Base-by-base conservation (phyloP, 2,329 filamentous ascomycete species). In the Sporothrix pseudoabietina region DNA sequence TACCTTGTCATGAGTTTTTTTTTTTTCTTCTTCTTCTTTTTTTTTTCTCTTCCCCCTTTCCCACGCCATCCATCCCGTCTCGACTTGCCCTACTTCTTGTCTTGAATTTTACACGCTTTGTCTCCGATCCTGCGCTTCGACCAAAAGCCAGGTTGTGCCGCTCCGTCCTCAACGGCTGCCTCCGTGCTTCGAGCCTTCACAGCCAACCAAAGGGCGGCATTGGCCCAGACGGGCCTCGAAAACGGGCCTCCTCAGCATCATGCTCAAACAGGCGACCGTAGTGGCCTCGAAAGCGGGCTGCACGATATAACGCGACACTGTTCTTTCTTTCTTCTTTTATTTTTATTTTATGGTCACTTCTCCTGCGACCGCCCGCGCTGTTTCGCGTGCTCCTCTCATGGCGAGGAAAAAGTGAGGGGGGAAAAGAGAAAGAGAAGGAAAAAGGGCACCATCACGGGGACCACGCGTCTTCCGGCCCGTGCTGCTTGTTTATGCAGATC, bases 311-410 rank as follows among this genome's bases (percentile, higher is more conserved):
- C 41, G 19, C 57, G 16, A 41, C 57, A 35, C 35, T 35, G 5
- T 35, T 35, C 35, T 35, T 35, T 35, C 35, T 35, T 35, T 35
- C 35, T 35, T 26, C 2, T 26, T 26, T 26, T 26, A 1, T n/a
- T 6, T 59, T 32, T 19, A 10, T 16, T 41, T 8, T 47, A 10
- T 2, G 61, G 61, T 39, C 22, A 41, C 61, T 3, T 47, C 22
- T 30, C 61, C 22, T 66, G 39, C 39, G 61, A 66, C 61, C 61
- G 47, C 41, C 39, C 61, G 61, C 61, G 61, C 61, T 41, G 39
- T 19, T 30, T 47, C n/a, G 61, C 12, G 39, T 30, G 61, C n/a
- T 30, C 2, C 19, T 47, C 10, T 19, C 61, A 12, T 30, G 12
- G 9, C 8, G 9, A 9, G 12, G 30, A 49, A 19, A n/a, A 39